Evolutionary conservation across 1,284 basidiomycete genomes (phyloP).

Genomic region (Puccinia triticina): DNA sequence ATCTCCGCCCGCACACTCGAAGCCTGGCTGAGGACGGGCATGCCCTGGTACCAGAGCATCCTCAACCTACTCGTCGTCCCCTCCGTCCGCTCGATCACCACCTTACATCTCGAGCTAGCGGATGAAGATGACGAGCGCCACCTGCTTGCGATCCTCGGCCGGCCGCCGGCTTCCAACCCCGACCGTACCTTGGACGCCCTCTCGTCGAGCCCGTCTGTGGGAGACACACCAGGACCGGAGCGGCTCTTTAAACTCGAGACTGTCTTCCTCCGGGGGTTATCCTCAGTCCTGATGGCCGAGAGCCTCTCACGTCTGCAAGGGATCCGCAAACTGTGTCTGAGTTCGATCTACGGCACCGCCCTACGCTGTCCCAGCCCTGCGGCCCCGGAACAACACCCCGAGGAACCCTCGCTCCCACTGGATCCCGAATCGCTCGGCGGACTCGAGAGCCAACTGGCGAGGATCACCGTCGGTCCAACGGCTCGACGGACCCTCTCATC

Average conservation of each 20-base stretch:
- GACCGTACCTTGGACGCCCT: not conserved
- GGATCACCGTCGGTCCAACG: not conserved
- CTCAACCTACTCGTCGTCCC: conserved; percentile 44
- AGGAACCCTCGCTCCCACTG: not conserved
- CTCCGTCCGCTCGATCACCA: conserved; percentile 37
- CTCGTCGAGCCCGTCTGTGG: not conserved
- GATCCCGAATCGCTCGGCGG: not conserved
- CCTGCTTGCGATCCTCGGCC: conserved; percentile 34
- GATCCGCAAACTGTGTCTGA: conserved; percentile 39
- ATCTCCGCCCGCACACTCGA: conserved; percentile 37
- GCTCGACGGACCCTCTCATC: not conserved
- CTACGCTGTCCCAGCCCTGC: conserved; percentile 24
- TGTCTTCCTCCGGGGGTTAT: conserved; percentile 44
- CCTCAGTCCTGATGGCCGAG: conserved; percentile 45
- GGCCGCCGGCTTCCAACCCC: not conserved
- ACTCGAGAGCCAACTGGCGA: not conserved
- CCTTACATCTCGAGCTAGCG: conserved; percentile 46
- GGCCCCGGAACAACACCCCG: not conserved
- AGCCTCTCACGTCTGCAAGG: conserved; percentile 36
- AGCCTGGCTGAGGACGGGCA: conserved; percentile 38
- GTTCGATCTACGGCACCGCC: conserved; percentile 45
- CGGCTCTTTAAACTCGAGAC: conserved; percentile 19
- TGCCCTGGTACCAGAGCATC: conserved; percentile 45
- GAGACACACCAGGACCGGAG: not conserved
- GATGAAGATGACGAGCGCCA: conserved; percentile 50